Base-by-base conservation (phyloP, 441 rosid species). In the Brassica balearica region DNA sequence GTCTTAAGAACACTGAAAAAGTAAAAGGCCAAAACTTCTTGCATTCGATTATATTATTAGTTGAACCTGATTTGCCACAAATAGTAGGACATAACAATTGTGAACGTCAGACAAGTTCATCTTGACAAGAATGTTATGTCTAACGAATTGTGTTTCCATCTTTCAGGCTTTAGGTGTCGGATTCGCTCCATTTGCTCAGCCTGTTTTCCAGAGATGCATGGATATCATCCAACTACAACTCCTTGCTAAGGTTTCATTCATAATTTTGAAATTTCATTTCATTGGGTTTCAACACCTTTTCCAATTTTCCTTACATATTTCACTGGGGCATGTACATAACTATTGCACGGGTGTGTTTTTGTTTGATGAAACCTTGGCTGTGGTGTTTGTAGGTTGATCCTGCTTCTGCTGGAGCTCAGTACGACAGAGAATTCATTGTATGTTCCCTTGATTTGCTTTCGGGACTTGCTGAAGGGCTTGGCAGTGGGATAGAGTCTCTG, bases 391-490 rank as follows among this genome's bases (percentile, higher is more conserved):
- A 94, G 99, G 90, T 78, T 82, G 87, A 94, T 89, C 90, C 93
- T 82, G 77, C 74, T 73, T 83, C 96, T 71, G 92, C 92, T 69
- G 97, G 94, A 77, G 88, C 82, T 86, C 91, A 85, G 70, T 93
- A 94, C 76, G 98, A 96, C 77, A 94, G 88, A 75, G 98, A 96
- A 85, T 94, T 96, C 69, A 81, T 91, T 6, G 98, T 94, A 34
- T 96, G 99, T 80, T 87, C 95, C 63, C 93, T 96, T 73, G 99
- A 96, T 85, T 88, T 96, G 81, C 97, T 96, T 51, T 96, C 99
- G 80, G 23, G 34, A 29, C 93, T 96, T 79, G 84, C 90, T 4
- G 99, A 94, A 83, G 96, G 99, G 78, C 98, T 96, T 81, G 90
- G 92, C 63, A 85, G 93, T 83, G 94, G 97, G 78, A 88, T 96